Base-by-base conservation (phyloP, 2,329 filamentous ascomycete genomes). In the Calonectria pauciramosa region DNA sequence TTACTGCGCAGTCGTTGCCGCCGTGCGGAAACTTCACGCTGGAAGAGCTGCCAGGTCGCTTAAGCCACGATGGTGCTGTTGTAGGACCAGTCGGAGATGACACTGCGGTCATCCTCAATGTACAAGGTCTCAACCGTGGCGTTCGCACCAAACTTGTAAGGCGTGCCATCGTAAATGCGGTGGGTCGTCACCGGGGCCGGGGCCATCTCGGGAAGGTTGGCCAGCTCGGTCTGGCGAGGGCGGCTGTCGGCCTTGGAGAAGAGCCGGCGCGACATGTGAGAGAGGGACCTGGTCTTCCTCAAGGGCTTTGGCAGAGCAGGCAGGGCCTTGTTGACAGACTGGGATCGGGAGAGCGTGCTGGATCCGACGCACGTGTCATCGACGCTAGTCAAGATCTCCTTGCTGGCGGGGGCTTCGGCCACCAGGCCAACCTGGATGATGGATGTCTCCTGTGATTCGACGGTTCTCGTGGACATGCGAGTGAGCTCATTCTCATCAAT, bases 381-480 rank as follows among this genome's bases (percentile, higher is more conserved):
- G n/a, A 38, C 10, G 16, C 36, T 20, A 2, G 32, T 16, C 34
- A 63, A 18, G 14, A 26, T 63, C 23, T 63, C 56, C 26, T 38
- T 16, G 36, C 36, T 63, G n/a, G 26, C 23, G 10, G 56, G 34
- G 36, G 34, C 56, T 5, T 63, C 56, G 5, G 56, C 56, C 23
- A 63, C 56, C 13, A 63, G 56, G 36, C 56, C 56, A n/a, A 63
- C 56, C 23, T 63, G 56, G 34, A 63, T 63, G 36, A 63, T 63
- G 56, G 56, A 28, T 2, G 8, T 63, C 56, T 63, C 56, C 14
- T 26, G 36, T 1, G n/a, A 23, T 3, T 44, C 41, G 18, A n/a
- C 18, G 6, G 18, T n/a, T 7, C 41, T 8, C 1, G 56, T 63
- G 36, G n/a, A 26, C 23, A 23, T 41, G 36, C n/a, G 32, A 28